Base-by-base conservation (phyloP, 176 grass and related monocot genomes). In the Poa annua region DNA sequence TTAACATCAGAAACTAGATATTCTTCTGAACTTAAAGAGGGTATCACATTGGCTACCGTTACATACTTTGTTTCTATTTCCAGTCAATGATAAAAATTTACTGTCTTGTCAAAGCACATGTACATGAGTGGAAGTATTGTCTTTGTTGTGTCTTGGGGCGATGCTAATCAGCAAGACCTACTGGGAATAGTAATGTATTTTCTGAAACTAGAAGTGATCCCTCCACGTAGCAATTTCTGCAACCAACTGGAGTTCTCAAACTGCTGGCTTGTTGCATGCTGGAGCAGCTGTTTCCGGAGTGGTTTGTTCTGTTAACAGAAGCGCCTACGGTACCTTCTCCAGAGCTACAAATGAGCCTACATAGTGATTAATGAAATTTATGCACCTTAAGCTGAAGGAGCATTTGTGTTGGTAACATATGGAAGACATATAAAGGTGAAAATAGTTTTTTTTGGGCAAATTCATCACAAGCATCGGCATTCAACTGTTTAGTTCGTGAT, bases 1-100 rank as follows among this genome's bases (percentile, higher is more conserved):
- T 10, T 19, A 81, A 51, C 60, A 81, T 19, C 57, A 76, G 16
- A 87, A 66, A 48, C 66, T 17, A 61, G 38, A 62, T 74, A 16
- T 71, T 51, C 5, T 68, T 29, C 80, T 38, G 24, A 67, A 80
- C 17, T 41, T 57, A 21, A 8, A 11, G 10, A 32, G 13, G 16
- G 11, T 8, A 11, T 48, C 71, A 19, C 21, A 57, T 39, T 49
- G 9, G 75, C 47, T 57, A 19, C 20, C 61, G 20, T 56, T 11
- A 42, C 41, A 48, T 38, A 49, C 15, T 49, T 20, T 3, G 57
- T 69, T 50, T 71, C 54, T 57, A 32, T 70, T 76, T 81, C n/a
- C 5, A 15, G 41, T 54, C 13, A 29, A 2, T 21, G 6, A 26
- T 41, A 50, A 85, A 36, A 35, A 71, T 10, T 10, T 74, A 33